phyloP scores from a whole-genome alignment of 139 green algal species.

The Picochlorum costavermella region DNA sequence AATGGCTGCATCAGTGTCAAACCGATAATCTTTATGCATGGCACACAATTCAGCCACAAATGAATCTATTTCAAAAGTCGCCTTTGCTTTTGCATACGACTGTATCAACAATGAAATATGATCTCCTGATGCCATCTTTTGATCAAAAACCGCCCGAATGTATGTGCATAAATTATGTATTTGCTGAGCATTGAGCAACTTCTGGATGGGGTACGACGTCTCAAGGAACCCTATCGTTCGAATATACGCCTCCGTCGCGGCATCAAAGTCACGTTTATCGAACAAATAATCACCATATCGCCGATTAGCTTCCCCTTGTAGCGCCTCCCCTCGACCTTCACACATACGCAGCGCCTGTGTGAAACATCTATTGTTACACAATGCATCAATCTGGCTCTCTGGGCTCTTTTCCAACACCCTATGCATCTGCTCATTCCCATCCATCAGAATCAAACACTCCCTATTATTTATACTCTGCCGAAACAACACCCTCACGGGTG shows the following conservation, averaged over 20 bases:
- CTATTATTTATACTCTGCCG: slow-evolving; percentile 8
- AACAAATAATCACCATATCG: slow-evolving; percentile 75
- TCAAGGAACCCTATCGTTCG: slow-evolving; percentile 72
- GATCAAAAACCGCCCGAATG: slow-evolving; percentile 80
- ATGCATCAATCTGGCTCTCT: slow-evolving; percentile 49
- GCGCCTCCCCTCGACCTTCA: slow-evolving; percentile 16
- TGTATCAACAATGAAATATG: slow-evolving; percentile 96
- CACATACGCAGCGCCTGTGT: slow-evolving; percentile 67
- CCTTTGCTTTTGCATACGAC: slow-evolving; percentile 84
- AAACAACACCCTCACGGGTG: neutral
- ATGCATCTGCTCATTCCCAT: slow-evolving; percentile 16
- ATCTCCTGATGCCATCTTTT: slow-evolving; percentile 57
- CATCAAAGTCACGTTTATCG: slow-evolving; percentile 84
- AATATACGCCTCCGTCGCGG: slow-evolving; percentile 79
- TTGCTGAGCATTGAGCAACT: slow-evolving; percentile 85
- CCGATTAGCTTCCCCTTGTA: slow-evolving; percentile 52
- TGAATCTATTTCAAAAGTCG: slow-evolving; percentile 70
- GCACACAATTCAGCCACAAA: slow-evolving; percentile 45
- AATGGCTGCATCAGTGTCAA: slow-evolving; percentile 84
- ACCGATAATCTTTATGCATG: slow-evolving; percentile 29
- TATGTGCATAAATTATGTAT: slow-evolving; percentile 82
- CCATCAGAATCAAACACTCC: neutral
- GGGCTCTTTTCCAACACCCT: slow-evolving; percentile 37
- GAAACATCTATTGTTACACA: slow-evolving; percentile 58
- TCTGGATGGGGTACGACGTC: slow-evolving; percentile 87